Base-by-base conservation (phyloP, 2,329 filamentous ascomycete species). In the Dactylellina drechsleri region DNA sequence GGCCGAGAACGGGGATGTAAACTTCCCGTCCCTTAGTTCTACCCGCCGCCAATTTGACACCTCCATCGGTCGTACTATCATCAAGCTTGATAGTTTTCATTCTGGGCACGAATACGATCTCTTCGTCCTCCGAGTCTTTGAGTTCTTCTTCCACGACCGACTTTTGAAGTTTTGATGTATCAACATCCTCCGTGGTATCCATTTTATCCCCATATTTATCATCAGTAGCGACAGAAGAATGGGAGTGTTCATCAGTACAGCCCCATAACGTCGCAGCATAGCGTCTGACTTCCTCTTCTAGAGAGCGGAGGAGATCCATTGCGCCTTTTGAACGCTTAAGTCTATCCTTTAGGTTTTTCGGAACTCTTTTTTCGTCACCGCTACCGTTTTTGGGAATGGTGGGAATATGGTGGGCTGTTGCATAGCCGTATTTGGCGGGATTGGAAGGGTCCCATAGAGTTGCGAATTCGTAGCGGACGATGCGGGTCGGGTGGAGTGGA, bases 391-490 rank as follows among this genome's bases (percentile, higher is more conserved):
- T 36, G 31, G 31, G 23, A 82, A 23, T 85, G 85, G 60, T 84
- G 78, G n/a, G 49, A 16, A 61, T 49, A 16, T 65, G 68, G 28
- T 74, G 61, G 2, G 61, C 62, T 18, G 61, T 60, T 1, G 70
- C 64, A 56, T 84, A 80, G 64, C 84, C 82, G 66, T 81, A 81
- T 82, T 78, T 82, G 79, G 54, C 82, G 81, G 28, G 84, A 81
- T 77, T 84, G 83, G 77, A 85, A 83, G 16, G 86, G 79, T 97
- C 93, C 92, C 93, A 97, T 77, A 92, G 87, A 15, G 91, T 88
- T 1, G 94, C 94, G 66, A 97, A 86, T 80, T 94, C 93, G 84
- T 98, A 98, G 0, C 93, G 95, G 15, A 97, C 89, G 72, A 87
- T 84, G 79, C 90, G 89, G 59, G 92, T 87, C 3, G 89, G 90